Base-by-base conservation (phyloP, 2,329 filamentous ascomycete genomes). In the Sordariomycetes sp. region DNA sequence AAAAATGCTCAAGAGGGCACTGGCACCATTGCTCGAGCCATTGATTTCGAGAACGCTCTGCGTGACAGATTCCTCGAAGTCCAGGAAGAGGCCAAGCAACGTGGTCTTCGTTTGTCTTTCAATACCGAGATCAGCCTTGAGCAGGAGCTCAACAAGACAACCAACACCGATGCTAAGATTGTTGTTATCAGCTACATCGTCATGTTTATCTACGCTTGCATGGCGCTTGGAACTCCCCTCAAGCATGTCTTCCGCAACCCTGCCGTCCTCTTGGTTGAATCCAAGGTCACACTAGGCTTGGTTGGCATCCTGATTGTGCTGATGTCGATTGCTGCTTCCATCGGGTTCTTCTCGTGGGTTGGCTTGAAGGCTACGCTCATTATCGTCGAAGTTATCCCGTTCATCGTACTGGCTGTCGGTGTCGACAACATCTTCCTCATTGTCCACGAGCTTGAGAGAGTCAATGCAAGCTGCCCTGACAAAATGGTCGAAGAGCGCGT, bases 381-480 rank as follows among this genome's bases (percentile, higher is more conserved):
- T 50, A 98, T 98, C 40, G 90, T 93, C 5, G 92, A 98, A 53
- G 92, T 98, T 40, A 98, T 98, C 43, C 92, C 92, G 0, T 98
- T 98, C 58, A 80, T 98, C 43, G 90, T 98, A 8, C 66, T 98
- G 15, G 92, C 92, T 10, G 88, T 98, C 19, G 92, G 92, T 30
- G 93, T 98, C 3, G 92, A 98, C 69, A 98, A 98, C 52, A 96
- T 98, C 48, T 98, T 98, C 63, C 66, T 98, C 36, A 94, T 98
- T 39, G 92, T 98, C 1, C 92, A 98, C 58, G 92, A 98, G 58
- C 94, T 98, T 39, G 92, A 98, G 54, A 75, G 92, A 20, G 84
- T 95, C 53, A 98, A 98, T 49, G 64, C 87, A 46, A 94, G 82
- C 55, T 84, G 94, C 49, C 86, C 88, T 0, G 88, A 96, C 49